Percentiles rank a stretch among this genome's conserved stretches.
Evolutionary conservation across 768 basidiomycete genomes (phyloP).

Genomic region (Suillus ampliporus): DNA sequence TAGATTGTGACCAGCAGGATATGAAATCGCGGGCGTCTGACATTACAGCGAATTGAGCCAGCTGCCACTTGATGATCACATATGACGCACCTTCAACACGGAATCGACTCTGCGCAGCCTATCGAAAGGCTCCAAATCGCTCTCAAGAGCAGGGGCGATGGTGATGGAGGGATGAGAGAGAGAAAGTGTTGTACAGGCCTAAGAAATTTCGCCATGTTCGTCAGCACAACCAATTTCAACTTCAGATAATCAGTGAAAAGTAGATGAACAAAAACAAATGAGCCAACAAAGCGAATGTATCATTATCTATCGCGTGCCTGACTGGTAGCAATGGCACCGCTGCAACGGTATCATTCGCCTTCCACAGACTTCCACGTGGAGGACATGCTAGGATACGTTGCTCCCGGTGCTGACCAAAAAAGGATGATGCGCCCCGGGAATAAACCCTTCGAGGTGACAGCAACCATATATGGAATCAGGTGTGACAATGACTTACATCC

Average conservation of each 20-base stretch:
- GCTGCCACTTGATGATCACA: slow-evolving; percentile 32
- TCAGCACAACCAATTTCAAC: slow-evolving; percentile 26
- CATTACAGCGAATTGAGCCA: slow-evolving; percentile 9
- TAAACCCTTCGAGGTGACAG: neutral
- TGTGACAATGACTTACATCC: slow-evolving; percentile 52
- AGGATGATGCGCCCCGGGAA: slow-evolving; percentile 14
- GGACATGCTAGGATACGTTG: slow-evolving; percentile 24
- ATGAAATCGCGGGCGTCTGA: slow-evolving; percentile 15
- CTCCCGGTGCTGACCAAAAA: slow-evolving; percentile 15
- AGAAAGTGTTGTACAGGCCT: slow-evolving; percentile 63
- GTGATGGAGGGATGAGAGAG: slow-evolving; percentile 53
- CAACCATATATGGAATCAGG: slow-evolving; percentile 2
- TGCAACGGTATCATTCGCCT: slow-evolving; percentile 7
- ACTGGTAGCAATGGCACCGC: slow-evolving; percentile 3
- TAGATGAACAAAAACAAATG: slow-evolving; percentile 17
- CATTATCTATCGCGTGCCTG: neutral
- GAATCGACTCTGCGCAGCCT: slow-evolving; percentile 56
- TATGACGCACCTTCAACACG: slow-evolving; percentile 26
- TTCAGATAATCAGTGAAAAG: slow-evolving; percentile 26
- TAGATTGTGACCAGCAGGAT: slow-evolving; percentile 7
- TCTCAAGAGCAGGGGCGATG: slow-evolving; percentile 62
- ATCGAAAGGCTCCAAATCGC: slow-evolving; percentile 64
- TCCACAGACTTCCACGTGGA: slow-evolving; percentile 19
- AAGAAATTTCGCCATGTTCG: slow-evolving; percentile 20
- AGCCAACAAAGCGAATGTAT: slow-evolving; percentile 2